Evolutionary conservation across 306 rosid genomes (phyloP).

Genomic region (Cercis canadensis): DNA sequence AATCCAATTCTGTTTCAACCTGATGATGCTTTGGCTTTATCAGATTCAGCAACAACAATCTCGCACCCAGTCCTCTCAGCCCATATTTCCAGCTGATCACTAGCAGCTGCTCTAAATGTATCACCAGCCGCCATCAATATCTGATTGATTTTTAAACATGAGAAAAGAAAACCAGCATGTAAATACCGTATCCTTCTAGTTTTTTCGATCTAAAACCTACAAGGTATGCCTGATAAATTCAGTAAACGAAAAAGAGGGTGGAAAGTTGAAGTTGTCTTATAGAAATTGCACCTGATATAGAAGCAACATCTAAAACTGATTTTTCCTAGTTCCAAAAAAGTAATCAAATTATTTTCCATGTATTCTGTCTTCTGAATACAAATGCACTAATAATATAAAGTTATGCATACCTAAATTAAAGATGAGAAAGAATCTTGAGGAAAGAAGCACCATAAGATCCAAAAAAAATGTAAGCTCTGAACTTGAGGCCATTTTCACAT

Average conservation of each 20-base stretch:
- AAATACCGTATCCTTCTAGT: constrained; percentile 16
- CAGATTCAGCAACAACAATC: constrained; percentile 82
- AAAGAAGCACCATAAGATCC: too few relatives aligned
- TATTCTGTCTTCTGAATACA: too few relatives aligned
- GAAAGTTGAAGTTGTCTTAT: too few relatives aligned
- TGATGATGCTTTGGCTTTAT: constrained; percentile 83
- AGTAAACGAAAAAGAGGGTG: neutral
- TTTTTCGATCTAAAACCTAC: neutral
- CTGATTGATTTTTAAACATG: constrained; percentile 52
- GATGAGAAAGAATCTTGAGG: too few relatives aligned
- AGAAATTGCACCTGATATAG: too few relatives aligned
- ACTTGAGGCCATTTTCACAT: too few relatives aligned
- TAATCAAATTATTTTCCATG: too few relatives aligned
- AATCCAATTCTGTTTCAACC: constrained; percentile 52
- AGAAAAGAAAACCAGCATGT: constrained; percentile 26
- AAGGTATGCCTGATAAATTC: neutral
- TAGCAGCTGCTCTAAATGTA: constrained; percentile 98
- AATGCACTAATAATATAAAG: too few relatives aligned
- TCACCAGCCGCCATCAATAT: constrained; percentile 98
- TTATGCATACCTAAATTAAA: too few relatives aligned
- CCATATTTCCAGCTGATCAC: constrained; percentile 99
- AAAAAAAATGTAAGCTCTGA: too few relatives aligned
- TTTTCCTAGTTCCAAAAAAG: too few relatives aligned
- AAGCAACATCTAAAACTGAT: too few relatives aligned
- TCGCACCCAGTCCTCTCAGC: constrained; percentile 97